Evolutionary conservation across 345 rosid genomes (phyloP).

Genomic region (Acer saccharum): DNA sequence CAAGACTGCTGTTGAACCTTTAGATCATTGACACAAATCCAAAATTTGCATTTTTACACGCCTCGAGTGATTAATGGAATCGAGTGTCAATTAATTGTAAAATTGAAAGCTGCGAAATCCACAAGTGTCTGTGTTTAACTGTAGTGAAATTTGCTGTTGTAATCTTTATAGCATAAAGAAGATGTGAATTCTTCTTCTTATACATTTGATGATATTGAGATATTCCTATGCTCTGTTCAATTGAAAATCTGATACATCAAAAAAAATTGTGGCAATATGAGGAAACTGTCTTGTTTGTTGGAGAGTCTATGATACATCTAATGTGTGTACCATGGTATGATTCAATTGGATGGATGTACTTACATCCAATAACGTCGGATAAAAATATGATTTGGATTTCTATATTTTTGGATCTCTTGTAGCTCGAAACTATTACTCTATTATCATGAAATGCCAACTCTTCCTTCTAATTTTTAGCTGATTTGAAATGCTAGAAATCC

Average conservation of each 20-base stretch:
- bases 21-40: conserved; percentile 47
- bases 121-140: background rate
- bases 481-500: too few relatives aligned
- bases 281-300: background rate
- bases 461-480: too few relatives aligned
- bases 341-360: too few relatives aligned
- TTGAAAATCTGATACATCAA: background rate
- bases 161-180: background rate
- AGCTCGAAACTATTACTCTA: too few relatives aligned
- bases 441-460: too few relatives aligned
- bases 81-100: conserved; percentile 19
- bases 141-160: conserved; percentile 1
- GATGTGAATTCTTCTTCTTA: background rate
- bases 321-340: too few relatives aligned
- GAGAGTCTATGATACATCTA: background rate
- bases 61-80: conserved; percentile 12
- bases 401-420: too few relatives aligned
- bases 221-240: background rate
- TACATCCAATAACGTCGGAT: too few relatives aligned
- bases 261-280: too few relatives aligned
- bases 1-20: conserved; percentile 91
- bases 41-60: background rate
- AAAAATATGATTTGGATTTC: too few relatives aligned
- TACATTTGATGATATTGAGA: background rate
- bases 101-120: conserved; percentile 24